Evolutionary conservation across 73 alveolate genomes (phyloP).

Genomic region (Symbiodinium pilosum): DNA sequence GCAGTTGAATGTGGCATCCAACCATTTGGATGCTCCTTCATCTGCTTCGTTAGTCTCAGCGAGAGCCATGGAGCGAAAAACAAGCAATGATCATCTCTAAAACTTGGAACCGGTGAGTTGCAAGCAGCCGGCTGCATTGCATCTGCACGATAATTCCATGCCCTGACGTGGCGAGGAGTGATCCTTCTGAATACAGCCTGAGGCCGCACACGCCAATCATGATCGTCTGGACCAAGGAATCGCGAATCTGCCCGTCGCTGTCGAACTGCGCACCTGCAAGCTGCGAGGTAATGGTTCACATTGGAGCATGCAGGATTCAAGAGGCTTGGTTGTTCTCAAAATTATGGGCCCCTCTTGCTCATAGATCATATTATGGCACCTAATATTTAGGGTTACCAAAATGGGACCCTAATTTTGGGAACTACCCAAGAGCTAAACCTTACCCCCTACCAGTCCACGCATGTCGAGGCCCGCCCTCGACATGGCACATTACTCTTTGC

Average conservation of each 20-base stretch:
- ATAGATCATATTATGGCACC: too few relatives aligned
- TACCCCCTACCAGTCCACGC: too few relatives aligned
- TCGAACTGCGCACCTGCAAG: constrained; percentile 76
- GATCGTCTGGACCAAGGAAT: constrained; percentile 57
- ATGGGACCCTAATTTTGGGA: too few relatives aligned
- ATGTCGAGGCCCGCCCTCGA: too few relatives aligned
- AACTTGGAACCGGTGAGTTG: not conserved
- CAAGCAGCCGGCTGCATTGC: not conserved
- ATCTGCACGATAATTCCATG: not conserved
- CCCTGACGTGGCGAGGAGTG: too few relatives aligned
- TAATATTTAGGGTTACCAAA: too few relatives aligned
- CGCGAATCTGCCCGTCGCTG: constrained; percentile 47
- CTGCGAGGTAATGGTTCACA: too few relatives aligned
- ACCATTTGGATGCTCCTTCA: constrained; percentile 80
- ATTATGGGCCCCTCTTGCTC: too few relatives aligned
- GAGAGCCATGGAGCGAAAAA: not conserved
- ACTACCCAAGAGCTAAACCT: too few relatives aligned
- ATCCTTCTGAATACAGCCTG: not conserved
- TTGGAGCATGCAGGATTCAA: too few relatives aligned
- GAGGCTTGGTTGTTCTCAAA: too few relatives aligned
- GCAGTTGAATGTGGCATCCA: constrained; percentile 86
- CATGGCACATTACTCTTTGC: too few relatives aligned
- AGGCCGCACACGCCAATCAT: constrained; percentile 45
- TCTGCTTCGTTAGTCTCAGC: constrained; percentile 39
- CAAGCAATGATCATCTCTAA: not conserved